A percentile compares a stretch with the other conserved stretches of the same genome.
phyloP scores from a whole-genome alignment of 2,329 filamentous ascomycete species.

The Fusarium sulawesiense region DNA sequence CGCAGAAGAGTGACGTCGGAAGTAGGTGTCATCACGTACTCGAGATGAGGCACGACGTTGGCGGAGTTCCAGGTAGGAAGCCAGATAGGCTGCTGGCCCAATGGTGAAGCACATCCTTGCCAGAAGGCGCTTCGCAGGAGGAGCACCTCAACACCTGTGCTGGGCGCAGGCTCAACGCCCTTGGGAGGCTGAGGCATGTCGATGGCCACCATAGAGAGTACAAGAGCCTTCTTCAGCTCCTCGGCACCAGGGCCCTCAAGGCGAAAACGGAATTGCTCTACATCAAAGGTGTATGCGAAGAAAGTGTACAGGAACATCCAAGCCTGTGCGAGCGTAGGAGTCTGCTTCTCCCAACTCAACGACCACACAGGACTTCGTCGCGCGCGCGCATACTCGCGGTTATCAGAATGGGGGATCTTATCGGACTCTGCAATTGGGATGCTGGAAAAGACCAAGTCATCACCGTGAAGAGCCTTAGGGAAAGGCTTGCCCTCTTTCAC shows the following conservation, averaged over 20 bases:
- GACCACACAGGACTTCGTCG: conserved; percentile 59
- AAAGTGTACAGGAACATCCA: conserved; percentile 63
- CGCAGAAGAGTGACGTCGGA: conserved; percentile 54
- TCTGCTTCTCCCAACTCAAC: conserved; percentile 54
- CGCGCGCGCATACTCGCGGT: conserved; percentile 62
- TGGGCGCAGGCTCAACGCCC: conserved; percentile 47
- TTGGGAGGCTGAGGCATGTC: conserved; percentile 54
- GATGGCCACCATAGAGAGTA: conserved; percentile 53
- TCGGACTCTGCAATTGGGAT: conserved; percentile 38
- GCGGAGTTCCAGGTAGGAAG: conserved; percentile 56
- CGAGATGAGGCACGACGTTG: conserved; percentile 52
- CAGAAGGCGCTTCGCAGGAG: conserved; percentile 68
- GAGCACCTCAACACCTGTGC: conserved; percentile 51
- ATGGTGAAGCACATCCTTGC: conserved; percentile 73
- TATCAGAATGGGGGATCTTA: conserved; percentile 42
- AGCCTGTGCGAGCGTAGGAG: conserved; percentile 58
- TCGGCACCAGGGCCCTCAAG: conserved; percentile 35
- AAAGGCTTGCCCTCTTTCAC: conserved; percentile 34
- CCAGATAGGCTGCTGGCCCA: conserved; percentile 72
- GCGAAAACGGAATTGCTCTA: conserved; percentile 42
- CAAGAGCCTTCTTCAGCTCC: conserved; percentile 48
- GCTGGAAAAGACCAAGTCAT: conserved; percentile 34
- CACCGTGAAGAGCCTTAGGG: conserved; percentile 37
- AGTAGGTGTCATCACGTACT: conserved; percentile 48
- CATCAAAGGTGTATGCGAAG: conserved; percentile 49